Evolutionary conservation across 1,284 basidiomycete genomes (phyloP), one percentile per base, ranked within the genome.

Genomic region (Leccinum griseonigrum): DNA sequence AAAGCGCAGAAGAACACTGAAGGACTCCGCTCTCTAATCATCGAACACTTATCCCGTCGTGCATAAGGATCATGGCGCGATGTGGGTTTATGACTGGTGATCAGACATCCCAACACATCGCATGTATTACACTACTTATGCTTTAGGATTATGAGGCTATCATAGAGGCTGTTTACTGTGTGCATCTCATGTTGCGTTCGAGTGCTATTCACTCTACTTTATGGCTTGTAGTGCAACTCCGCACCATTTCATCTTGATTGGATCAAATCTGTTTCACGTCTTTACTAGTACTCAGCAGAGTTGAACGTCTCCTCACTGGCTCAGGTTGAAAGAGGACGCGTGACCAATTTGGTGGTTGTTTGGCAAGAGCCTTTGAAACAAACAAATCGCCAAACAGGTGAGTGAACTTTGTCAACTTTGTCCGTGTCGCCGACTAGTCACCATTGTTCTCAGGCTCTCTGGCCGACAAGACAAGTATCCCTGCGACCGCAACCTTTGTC

Each of bases 1-100:
- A 51, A 58, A 28, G 66, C 61, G 59, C 68, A 69, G 13, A 66
- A 70, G 29, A 70, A 69, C 10, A 70, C 61, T 4, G 64, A 28
- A 55, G 61, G 56, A n/a, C 61, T 69, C 7, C 69, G 66, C 4
- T 58, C 68, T 8, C 57, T 68, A 4, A 66, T 71, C 1, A 71
- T 69, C 34, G 56, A 56, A 34, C 58, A 64, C 34, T 34, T 69
- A 11, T 43, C 10, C n/a, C n/a, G n/a, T 43, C 43, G 18, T 18
- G 43, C 10, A 46, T 46, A 11, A 46, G 43, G 43, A 46, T 22
- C 18, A 46, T 18, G 43, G 43, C 10, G 43, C 43, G 18, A 22
- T 22, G 10, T n/a, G 14, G 40, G n/a, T n/a, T 43, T 43, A 43
- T 43, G 43, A 46, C 10, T 46, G 10, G 43, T 46, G 43, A 46